Percentiles rank a stretch among this genome's conserved stretches.
phyloP scores from a whole-genome alignment of 352 stramenopile species.

The Globisporangium uncinulatum region DNA sequence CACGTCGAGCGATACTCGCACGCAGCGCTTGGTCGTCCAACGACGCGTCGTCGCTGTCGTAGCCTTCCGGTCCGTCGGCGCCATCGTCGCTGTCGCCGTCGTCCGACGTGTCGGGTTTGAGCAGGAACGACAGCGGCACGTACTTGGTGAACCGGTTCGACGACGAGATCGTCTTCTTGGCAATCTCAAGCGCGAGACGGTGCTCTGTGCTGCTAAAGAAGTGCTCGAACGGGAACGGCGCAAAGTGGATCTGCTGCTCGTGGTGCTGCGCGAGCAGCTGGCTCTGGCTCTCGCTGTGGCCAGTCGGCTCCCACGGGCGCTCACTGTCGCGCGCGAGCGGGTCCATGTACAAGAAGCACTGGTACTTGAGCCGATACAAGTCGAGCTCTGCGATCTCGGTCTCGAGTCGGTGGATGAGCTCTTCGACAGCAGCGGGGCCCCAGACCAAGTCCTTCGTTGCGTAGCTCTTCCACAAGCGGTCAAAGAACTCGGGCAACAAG shows the following conservation, averaged over 20 bases:
- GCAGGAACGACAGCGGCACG: slow-evolving; percentile 71
- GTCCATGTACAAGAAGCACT: slow-evolving; percentile 79
- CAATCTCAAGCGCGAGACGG: slow-evolving; percentile 58
- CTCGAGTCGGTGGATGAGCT: slow-evolving; percentile 70
- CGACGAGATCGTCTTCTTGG: slow-evolving; percentile 72
- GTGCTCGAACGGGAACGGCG: slow-evolving; percentile 71
- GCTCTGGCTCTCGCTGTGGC: slow-evolving; percentile 7
- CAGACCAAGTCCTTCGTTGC: slow-evolving; percentile 81
- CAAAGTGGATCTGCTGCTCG: slow-evolving; percentile 24
- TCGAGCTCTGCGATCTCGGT: slow-evolving; percentile 67
- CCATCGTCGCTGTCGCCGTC: slow-evolving; percentile 59
- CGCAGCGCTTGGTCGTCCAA: slow-evolving; percentile 38
- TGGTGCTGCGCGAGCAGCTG: slow-evolving; percentile 20
- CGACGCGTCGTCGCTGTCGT: slow-evolving; percentile 69
- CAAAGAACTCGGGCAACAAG: slow-evolving; percentile 83
- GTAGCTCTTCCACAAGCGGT: slow-evolving; percentile 68
- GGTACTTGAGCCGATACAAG: slow-evolving; percentile 72
- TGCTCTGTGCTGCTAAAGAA: slow-evolving; percentile 60
- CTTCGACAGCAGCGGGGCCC: slow-evolving; percentile 61
- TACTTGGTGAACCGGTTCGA: slow-evolving; percentile 77
- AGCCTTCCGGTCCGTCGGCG: slow-evolving; percentile 42
- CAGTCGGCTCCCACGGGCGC: slow-evolving; percentile 34
- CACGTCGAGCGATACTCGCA: slow-evolving; percentile 22
- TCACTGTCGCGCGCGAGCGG: slow-evolving; percentile 57
- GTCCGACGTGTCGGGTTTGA: slow-evolving; percentile 69